Conservation (phyloP, 495 filamentous ascomycete genomes). For the Neurospora sp. region DNA sequence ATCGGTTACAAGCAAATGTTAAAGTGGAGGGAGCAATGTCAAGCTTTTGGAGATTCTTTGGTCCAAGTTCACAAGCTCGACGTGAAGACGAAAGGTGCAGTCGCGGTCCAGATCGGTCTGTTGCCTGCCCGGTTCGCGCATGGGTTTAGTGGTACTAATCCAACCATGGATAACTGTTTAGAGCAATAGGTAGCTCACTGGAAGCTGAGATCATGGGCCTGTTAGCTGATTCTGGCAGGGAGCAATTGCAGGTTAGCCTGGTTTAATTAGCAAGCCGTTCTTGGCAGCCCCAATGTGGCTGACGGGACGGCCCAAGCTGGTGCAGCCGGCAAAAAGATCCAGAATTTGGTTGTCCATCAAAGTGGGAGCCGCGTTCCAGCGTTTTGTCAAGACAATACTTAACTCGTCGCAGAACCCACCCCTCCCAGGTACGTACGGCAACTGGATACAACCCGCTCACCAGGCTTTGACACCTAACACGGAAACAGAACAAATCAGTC, state of each 20-base stretch:
- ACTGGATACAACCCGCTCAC: neutral
- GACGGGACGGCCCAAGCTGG: neutral
- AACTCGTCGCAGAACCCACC: neutral
- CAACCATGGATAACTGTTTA: neutral
- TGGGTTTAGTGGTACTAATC: neutral
- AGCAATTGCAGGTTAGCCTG: neutral
- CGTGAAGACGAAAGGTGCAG: neutral
- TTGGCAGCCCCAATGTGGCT: neutral
- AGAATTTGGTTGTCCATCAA: neutral
- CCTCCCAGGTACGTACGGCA: neutral
- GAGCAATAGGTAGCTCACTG: neutral
- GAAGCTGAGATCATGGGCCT: rapidly evolving
- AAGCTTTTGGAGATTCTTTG: neutral
- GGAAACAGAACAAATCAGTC: slow-evolving; percentile 3
- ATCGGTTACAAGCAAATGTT: neutral
- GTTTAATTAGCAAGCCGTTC: neutral
- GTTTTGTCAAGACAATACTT: neutral
- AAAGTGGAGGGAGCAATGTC: neutral
- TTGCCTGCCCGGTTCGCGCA: neutral
- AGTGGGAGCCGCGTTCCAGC: neutral
- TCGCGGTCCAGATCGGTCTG: neutral
- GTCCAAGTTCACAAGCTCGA: neutral
- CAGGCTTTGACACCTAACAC: neutral
- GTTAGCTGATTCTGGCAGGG: rapidly evolving
- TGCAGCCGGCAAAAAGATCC: neutral